A percentile compares a stretch with the other conserved stretches of the same genome.
These are phyloP conservation scores for Arabis hirsuta DNA, from an alignment of 345 rosid genomes.

Conservation along the genomic window DNA sequence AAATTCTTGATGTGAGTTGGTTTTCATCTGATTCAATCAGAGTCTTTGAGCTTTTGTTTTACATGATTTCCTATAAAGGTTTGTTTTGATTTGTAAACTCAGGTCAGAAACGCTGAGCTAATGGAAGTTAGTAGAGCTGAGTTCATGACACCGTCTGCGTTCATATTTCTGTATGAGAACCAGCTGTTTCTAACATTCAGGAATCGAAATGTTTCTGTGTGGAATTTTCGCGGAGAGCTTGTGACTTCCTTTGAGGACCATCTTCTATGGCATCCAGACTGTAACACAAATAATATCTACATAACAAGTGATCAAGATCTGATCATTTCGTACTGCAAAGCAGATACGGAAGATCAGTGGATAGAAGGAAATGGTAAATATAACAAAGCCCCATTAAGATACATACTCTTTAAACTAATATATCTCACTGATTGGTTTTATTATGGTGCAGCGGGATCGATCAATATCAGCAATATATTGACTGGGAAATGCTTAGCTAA, in stretches of 20 bases:
- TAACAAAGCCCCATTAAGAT: slow-evolving; percentile 4
- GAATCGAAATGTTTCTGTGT: slow-evolving; percentile 82
- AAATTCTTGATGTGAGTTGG: slow-evolving; percentile 87
- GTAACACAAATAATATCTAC: slow-evolving; percentile 94
- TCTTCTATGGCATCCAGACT: slow-evolving; percentile 94
- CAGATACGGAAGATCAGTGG: slow-evolving; percentile 88
- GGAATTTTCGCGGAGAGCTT: slow-evolving; percentile 97
- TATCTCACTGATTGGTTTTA: slow-evolving; percentile 5
- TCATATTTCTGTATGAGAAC: slow-evolving; percentile 91
- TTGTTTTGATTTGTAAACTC: slow-evolving; percentile 28
- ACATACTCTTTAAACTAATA: neutral
- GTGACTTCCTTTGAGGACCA: slow-evolving; percentile 99
- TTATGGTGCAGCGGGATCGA: slow-evolving; percentile 70
- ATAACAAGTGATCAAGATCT: slow-evolving; percentile 98
- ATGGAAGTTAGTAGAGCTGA: slow-evolving; percentile 81
- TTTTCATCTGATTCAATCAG: neutral
- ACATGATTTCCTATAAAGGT: neutral
- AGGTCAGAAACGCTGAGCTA: slow-evolving; percentile 83
- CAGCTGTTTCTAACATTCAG: slow-evolving; percentile 94
- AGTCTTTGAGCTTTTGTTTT: neutral
- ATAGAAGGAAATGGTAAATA: slow-evolving; percentile 81
- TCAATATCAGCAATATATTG: slow-evolving; percentile 89
- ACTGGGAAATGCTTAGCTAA: slow-evolving; percentile 96
- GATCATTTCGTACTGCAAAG: slow-evolving; percentile 97
- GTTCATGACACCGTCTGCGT: slow-evolving; percentile 96